A percentile compares a stretch with the other conserved stretches of the same genome.
phyloP scores from a whole-genome alignment of 257 asterid species.

The Scutellaria minor region DNA sequence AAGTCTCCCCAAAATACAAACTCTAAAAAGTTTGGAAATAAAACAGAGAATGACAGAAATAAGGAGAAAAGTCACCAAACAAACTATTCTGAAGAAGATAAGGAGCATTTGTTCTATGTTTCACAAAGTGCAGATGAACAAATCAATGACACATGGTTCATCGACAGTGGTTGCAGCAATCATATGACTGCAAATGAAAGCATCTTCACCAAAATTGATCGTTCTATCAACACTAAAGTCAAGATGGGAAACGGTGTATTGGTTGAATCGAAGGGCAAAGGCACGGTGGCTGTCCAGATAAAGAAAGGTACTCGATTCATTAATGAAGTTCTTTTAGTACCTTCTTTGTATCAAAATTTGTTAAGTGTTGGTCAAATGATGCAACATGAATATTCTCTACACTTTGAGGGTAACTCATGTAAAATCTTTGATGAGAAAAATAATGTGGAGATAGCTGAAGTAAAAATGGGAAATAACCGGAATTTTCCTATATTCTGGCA shows the following conservation, averaged over 20 bases:
- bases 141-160: neutral
- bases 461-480: neutral
- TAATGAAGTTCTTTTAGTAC: neutral
- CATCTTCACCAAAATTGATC: neutral
- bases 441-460: neutral
- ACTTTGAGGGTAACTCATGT: too few species aligned
- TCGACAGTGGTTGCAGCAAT: constrained; percentile 19
- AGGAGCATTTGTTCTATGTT: neutral
- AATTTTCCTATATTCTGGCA: neutral
- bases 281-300: neutral
- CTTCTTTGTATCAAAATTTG: too few species aligned
- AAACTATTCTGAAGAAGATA: neutral
- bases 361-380: too few species aligned
- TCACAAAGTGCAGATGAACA: constrained; percentile 1
- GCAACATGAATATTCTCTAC: too few species aligned
- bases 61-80: neutral
- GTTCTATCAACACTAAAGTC: neutral
- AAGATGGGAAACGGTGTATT: neutral
- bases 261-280: neutral
- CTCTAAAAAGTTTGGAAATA: neutral
- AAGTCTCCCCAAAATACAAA: neutral
- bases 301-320: constrained; percentile 1
- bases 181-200: constrained; percentile 4
- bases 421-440: neutral
- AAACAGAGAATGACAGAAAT: too few species aligned